phyloP scores from a whole-genome alignment of 805 yeast genomes.

The Grigorovia humatica region DNA sequence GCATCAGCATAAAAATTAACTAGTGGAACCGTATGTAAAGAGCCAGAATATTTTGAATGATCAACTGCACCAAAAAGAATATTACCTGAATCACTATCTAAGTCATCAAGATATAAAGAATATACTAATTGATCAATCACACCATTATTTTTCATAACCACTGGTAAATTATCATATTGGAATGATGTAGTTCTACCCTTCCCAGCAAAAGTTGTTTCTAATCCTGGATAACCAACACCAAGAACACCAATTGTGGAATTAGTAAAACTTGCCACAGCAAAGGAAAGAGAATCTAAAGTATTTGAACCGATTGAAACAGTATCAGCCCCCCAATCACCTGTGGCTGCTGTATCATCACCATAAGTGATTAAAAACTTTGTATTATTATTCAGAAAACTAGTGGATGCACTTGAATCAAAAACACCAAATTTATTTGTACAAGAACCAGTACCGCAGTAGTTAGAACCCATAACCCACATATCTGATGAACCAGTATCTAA shows the following conservation, averaged over 20 bases:
- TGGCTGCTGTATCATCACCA: conserved; percentile 41
- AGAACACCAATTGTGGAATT: conserved; percentile 36
- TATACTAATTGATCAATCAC: conserved; percentile 43
- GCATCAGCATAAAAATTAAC: conserved; percentile 28
- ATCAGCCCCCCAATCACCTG: conserved; percentile 42
- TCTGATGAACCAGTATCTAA: conserved; percentile 73
- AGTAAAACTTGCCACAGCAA: conserved; percentile 25
- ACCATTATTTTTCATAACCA: conserved; percentile 46
- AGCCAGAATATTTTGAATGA: conserved; percentile 47
- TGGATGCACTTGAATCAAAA: conserved; percentile 15
- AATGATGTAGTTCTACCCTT: conserved; percentile 14
- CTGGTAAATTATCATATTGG: conserved; percentile 59
- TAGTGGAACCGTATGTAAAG: conserved; percentile 39
- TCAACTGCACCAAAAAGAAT: conserved; percentile 66
- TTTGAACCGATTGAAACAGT: conserved; percentile 35
- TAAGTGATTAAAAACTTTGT: conserved; percentile 38
- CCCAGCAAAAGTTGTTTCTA: conserved; percentile 47
- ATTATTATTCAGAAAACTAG: conserved; percentile 17
- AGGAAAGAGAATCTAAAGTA: conserved; percentile 1
- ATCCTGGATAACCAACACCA: conserved; percentile 41
- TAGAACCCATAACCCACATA: conserved; percentile 40
- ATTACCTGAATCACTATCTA: conserved; percentile 35
- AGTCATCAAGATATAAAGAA: conserved; percentile 48
- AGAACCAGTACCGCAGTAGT: conserved; percentile 38
- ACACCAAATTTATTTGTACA: conserved; percentile 39